Evolutionary conservation across 2,329 filamentous ascomycete genomes (phyloP).

Genomic region (Lasiodiplodia gonubiensis): DNA sequence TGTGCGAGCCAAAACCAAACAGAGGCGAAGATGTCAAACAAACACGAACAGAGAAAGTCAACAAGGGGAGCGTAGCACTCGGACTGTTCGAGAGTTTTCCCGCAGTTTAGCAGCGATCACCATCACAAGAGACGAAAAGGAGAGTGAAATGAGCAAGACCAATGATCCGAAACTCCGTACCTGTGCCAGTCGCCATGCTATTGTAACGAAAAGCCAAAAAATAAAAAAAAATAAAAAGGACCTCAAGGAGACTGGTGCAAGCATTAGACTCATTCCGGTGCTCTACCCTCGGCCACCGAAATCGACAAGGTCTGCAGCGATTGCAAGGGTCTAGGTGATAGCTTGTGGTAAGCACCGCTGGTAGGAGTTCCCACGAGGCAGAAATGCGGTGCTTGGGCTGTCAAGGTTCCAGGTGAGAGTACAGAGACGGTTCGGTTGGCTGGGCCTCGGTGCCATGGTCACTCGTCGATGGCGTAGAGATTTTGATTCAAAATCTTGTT

Average conservation of each 20-base stretch:
- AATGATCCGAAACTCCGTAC: slow-evolving; percentile 17
- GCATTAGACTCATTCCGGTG: neutral
- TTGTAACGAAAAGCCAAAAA: slow-evolving; percentile 4
- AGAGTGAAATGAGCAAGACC: slow-evolving; percentile 1
- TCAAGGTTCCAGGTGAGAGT: neutral
- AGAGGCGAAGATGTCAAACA: neutral
- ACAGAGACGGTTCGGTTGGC: neutral
- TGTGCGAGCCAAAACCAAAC: neutral
- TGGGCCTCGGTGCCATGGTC: neutral
- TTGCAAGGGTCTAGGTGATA: neutral
- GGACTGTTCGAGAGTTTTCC: neutral
- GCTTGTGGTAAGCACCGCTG: neutral
- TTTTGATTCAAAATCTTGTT: slow-evolving; percentile 94
- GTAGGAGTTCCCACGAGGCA: neutral
- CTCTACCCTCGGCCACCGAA: neutral
- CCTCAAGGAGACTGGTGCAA: neutral
- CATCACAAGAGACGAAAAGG: neutral
- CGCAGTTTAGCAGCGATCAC: neutral
- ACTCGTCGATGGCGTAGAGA: slow-evolving; percentile 83
- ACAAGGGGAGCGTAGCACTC: neutral
- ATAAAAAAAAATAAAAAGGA: neutral
- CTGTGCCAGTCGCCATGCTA: slow-evolving; percentile 27
- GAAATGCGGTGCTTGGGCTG: neutral
- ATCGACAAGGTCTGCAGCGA: neutral
- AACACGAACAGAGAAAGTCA: neutral